Conservation (phyloP, 129 eudicot genomes). For the Arctium minus region DNA sequence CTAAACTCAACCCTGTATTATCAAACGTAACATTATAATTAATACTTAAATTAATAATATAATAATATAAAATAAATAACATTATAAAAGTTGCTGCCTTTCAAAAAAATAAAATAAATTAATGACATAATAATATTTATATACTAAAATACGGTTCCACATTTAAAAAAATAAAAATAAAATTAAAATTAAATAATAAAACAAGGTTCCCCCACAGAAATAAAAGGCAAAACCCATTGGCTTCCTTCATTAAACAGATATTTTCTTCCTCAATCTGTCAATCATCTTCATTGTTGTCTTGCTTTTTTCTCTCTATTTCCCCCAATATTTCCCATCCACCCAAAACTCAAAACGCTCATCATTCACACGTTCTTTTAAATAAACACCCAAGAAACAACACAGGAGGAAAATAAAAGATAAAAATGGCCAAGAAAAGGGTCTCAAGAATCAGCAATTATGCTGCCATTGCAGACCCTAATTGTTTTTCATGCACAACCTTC, state of each 20-base stretch:
- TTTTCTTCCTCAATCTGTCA: not conserved
- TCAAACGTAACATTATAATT: too few relatives aligned
- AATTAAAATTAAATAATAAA: not conserved
- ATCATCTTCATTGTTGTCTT: not conserved
- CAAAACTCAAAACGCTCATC: not conserved
- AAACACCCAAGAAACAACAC: conserved; percentile 38
- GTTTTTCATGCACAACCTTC: conserved; percentile 77
- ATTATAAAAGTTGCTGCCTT: too few relatives aligned
- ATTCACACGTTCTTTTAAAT: not conserved
- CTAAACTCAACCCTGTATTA: too few relatives aligned
- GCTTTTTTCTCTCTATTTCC: not conserved
- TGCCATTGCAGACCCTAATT: conserved; percentile 47
- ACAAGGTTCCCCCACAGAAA: not conserved
- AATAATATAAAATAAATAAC: too few relatives aligned
- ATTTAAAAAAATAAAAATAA: not conserved
- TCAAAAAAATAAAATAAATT: too few relatives aligned
- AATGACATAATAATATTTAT: too few relatives aligned
- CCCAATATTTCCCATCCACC: not conserved
- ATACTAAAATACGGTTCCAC: not conserved
- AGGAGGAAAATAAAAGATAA: not conserved
- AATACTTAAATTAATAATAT: too few relatives aligned
- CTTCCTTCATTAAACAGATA: not conserved
- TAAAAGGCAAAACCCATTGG: not conserved
- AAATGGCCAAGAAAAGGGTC: conserved; percentile 27
- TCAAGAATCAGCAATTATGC: conserved; percentile 65